phyloP scores from a whole-genome alignment of 352 stramenopile species.

The Phytophthora podocarpi region DNA sequence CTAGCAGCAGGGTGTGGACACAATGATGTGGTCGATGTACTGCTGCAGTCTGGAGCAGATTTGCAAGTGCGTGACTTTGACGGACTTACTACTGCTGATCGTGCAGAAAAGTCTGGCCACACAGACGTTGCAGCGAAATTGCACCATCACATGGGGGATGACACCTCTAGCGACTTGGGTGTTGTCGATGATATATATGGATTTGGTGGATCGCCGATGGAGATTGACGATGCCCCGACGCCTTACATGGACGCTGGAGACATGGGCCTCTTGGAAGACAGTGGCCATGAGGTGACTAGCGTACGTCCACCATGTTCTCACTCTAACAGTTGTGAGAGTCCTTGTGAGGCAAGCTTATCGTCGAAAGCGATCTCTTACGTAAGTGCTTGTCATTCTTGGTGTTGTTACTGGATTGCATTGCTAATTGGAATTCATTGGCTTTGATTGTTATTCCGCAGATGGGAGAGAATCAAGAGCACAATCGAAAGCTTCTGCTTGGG shows the following conservation, averaged over 20 bases:
- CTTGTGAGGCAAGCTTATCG: constrained; percentile 20
- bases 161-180: constrained; percentile 7
- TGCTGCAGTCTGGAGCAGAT: constrained; percentile 68
- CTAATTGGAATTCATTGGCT: constrained; percentile 1
- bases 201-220: constrained; percentile 46
- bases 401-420: neutral
- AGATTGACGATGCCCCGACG: constrained; percentile 52
- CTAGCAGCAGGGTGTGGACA: constrained; percentile 82
- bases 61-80: constrained; percentile 71
- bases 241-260: constrained; percentile 45
- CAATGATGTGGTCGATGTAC: constrained; percentile 61
- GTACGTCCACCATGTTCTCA: constrained; percentile 24
- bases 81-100: constrained; percentile 71
- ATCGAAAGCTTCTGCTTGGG: constrained; percentile 81
- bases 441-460: constrained; percentile 35
- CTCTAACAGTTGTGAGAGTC: constrained; percentile 40
- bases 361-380: constrained; percentile 57
- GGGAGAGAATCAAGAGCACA: constrained; percentile 81
- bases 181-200: constrained; percentile 30
- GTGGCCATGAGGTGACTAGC: neutral
- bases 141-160: constrained; percentile 44
- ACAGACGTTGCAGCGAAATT: constrained; percentile 50
- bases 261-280: constrained; percentile 38
- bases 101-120: constrained; percentile 80
- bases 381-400: constrained; percentile 20